Evolutionary conservation across 164 flowering plant genomes (phyloP).

Genomic region (Aristolochia contorta): DNA sequence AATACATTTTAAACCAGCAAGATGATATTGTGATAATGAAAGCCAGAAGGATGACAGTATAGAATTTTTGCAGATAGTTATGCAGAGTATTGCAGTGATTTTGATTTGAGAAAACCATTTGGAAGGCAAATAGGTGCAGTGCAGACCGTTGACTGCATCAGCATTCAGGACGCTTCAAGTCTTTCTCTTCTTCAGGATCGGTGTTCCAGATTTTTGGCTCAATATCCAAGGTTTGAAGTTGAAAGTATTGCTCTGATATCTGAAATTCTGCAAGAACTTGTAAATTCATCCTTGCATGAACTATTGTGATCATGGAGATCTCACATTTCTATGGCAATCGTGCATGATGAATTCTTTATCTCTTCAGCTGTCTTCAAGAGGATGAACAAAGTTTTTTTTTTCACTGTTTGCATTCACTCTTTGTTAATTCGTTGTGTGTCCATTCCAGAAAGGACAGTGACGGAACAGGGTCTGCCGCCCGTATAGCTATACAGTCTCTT

Average conservation of each 20-base stretch:
- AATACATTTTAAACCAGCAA: too few relatives aligned
- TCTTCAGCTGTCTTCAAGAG: too few relatives aligned
- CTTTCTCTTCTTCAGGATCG: conserved; percentile 42
- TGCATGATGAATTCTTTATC: too few relatives aligned
- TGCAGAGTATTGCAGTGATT: conserved; percentile 71
- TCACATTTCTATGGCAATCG: too few relatives aligned
- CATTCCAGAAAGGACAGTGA: conserved; percentile 37
- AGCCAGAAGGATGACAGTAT: conserved; percentile 7
- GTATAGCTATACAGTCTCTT: conserved; percentile 83
- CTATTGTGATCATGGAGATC: too few relatives aligned
- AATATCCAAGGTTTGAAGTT: conserved; percentile 42
- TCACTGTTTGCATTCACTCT: neutral
- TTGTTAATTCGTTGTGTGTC: conserved; percentile 1
- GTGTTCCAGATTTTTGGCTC: conserved; percentile 62
- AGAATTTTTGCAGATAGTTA: conserved; percentile 35
- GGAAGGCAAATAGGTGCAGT: conserved; percentile 57
- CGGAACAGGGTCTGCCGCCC: conserved; percentile 35
- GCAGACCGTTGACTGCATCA: conserved; percentile 52
- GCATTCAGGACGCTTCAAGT: conserved; percentile 42
- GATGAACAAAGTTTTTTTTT: too few relatives aligned
- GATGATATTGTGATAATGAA: neutral
- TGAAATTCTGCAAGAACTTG: neutral
- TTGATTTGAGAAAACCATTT: conserved; percentile 85
- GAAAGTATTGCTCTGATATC: neutral
- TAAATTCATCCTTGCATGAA: too few relatives aligned